Conservation (phyloP, 2,329 filamentous ascomycete genomes). For the Trichoderma koningii region DNA sequence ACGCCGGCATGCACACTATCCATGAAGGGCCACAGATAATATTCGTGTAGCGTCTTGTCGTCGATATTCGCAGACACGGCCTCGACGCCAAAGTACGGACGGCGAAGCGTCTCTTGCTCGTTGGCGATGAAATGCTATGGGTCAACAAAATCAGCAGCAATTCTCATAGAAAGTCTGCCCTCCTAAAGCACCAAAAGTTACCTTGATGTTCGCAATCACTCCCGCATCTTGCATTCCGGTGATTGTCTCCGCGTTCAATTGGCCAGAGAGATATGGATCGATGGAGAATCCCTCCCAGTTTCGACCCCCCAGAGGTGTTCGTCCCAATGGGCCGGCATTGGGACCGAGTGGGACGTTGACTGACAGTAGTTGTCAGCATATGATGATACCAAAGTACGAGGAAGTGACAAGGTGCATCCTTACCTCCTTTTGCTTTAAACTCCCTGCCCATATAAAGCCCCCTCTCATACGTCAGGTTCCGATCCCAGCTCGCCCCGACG, state of each 20-base stretch:
- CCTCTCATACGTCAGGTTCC: conserved; percentile 53
- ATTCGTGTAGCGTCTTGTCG: conserved; percentile 65
- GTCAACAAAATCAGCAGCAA: neutral
- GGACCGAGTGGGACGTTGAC: conserved; percentile 72
- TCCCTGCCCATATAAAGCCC: conserved; percentile 58
- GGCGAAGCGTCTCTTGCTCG: conserved; percentile 59
- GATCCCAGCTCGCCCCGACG: conserved; percentile 56
- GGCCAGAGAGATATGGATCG: conserved; percentile 71
- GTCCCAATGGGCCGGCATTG: conserved; percentile 68
- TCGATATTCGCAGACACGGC: conserved; percentile 64
- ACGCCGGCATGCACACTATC: conserved; percentile 61
- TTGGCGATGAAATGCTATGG: conserved; percentile 59
- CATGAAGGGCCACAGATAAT: conserved; percentile 67
- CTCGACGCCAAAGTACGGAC: conserved; percentile 47
- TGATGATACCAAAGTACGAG: accelerated
- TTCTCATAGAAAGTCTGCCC: no score
- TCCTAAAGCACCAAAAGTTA: conserved; percentile 23
- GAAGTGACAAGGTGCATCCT: conserved; percentile 42
- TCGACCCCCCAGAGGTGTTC: conserved; percentile 69
- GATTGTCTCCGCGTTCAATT: conserved; percentile 70
- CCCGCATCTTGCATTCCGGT: conserved; percentile 75
- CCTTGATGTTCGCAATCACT: conserved; percentile 74
- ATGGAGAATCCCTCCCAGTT: conserved; percentile 76
- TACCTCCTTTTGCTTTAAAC: conserved; percentile 56
- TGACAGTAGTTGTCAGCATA: conserved; percentile 22